phyloP scores from a whole-genome alignment of 1,284 basidiomycete species.

The Naganishia sp. region DNA sequence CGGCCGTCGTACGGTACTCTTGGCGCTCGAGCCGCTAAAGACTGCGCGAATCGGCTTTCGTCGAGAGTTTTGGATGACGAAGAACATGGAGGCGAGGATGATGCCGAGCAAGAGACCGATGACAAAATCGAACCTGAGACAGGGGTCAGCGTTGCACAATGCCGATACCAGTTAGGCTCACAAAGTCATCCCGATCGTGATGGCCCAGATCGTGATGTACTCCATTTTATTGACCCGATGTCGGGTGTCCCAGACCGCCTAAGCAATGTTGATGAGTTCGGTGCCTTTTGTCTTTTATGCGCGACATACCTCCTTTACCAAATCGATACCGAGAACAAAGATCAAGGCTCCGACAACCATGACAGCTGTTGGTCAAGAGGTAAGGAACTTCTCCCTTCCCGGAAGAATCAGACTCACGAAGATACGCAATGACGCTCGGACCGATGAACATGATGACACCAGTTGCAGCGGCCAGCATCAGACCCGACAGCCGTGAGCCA shows the following conservation, averaged over 20 bases:
- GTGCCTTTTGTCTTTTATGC: no score
- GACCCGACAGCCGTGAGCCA: constrained; percentile 75
- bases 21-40: constrained; percentile 74
- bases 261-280: background rate
- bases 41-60: constrained; percentile 76
- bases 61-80: constrained; percentile 90
- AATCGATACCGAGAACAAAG: constrained; percentile 90
- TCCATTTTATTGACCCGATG: constrained; percentile 75
- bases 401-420: constrained; percentile 64
- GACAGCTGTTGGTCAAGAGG: constrained; percentile 68
- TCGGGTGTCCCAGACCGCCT: constrained; percentile 90
- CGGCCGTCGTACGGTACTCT: constrained; percentile 90
- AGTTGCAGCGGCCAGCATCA: constrained; percentile 80
- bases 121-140: constrained; percentile 79
- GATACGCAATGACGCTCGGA: constrained; percentile 69
- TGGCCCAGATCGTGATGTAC: constrained; percentile 60
- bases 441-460: constrained; percentile 75
- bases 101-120: constrained; percentile 91
- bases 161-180: constrained; percentile 41
- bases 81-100: constrained; percentile 89
- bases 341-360: constrained; percentile 90
- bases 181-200: constrained; percentile 83
- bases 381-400: constrained; percentile 46
- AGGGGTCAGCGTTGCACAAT: background rate
- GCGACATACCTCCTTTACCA: constrained; percentile 71